phyloP scores from a whole-genome alignment of 1,284 basidiomycete species.

The Ustilago hordei region DNA sequence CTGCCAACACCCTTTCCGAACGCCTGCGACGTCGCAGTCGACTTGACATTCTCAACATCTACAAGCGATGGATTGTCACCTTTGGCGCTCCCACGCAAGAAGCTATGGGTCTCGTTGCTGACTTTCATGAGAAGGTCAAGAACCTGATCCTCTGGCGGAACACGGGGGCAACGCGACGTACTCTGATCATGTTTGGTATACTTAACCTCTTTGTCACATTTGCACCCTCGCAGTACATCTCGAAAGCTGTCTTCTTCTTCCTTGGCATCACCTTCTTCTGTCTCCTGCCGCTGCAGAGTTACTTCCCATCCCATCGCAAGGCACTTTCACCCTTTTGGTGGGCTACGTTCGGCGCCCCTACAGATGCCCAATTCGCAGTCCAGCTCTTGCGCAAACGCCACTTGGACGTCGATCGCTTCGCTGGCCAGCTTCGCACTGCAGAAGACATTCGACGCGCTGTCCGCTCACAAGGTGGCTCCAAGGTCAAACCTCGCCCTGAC shows the following conservation, averaged over 20 bases:
- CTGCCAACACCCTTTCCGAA: constrained; percentile 66
- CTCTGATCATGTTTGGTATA: constrained; percentile 55
- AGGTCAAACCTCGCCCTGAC: constrained; percentile 37
- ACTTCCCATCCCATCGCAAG: constrained; percentile 68
- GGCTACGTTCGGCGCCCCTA: constrained; percentile 66
- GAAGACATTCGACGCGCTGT: constrained; percentile 44
- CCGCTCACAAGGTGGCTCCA: constrained; percentile 12
- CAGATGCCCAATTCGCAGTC: constrained; percentile 67
- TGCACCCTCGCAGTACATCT: constrained; percentile 54
- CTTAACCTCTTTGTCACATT: constrained; percentile 60
- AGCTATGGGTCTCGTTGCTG: constrained; percentile 61
- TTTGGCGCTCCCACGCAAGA: constrained; percentile 61
- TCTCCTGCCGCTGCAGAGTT: constrained; percentile 64
- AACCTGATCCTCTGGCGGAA: constrained; percentile 68
- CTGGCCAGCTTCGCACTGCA: constrained; percentile 24
- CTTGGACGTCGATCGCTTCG: constrained; percentile 41
- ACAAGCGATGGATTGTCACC: constrained; percentile 62
- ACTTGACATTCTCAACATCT: constrained; percentile 66
- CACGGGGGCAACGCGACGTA: constrained; percentile 56
- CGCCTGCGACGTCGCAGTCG: constrained; percentile 62
- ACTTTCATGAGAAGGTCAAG: constrained; percentile 68
- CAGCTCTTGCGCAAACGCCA: constrained; percentile 65
- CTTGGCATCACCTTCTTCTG: constrained; percentile 65
- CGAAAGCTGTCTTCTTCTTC: constrained; percentile 58
- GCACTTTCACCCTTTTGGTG: constrained; percentile 68